Evolutionary conservation across 768 basidiomycete species (phyloP), one percentile per base, ranked within the genome.

Genomic region (Termitomyces sp.): DNA sequence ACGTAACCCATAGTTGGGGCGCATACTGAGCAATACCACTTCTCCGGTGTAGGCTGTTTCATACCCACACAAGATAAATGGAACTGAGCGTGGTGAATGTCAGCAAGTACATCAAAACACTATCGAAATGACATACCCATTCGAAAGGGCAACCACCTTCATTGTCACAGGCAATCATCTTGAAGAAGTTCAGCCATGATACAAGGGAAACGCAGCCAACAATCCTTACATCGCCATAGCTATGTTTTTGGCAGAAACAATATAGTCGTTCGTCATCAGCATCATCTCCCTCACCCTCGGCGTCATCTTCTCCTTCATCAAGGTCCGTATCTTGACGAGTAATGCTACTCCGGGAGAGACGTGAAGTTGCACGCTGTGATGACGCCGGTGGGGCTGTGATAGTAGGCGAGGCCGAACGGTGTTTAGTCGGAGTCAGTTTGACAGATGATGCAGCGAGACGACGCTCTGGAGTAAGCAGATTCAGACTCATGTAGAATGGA

Each of bases 81-180:
- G 71, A 85, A 87, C 85, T 84, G 60, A 37, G 45, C 51, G 9
- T 28, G 22, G 26, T 9, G 29, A 39, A 46, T n/a, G n/a, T 51
- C 50, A 45, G 8, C 22, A 7, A 56, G 31, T 34, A 8, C 20
- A 29, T 26, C 13, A 44, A 7, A 26, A 54, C 44, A 12, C 46
- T 5, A 61, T 22, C n/a, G 53, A 28, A 47, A 47, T 20, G 15
- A 70, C 81, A 59, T 57, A 86, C 86, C 86, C 86, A 88, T 84
- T 88, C 84, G 66, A 80, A 84, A 4, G 78, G 80, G 71, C 86
- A 88, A 18, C 74, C 72, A n/a, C 72, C 73, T 61, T 84, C 80
- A 63, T 85, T 84, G 66, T 88, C 87, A 64, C 87, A 88, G 5
- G 82, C 86, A 65, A 88, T 85, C 87, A 88, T 88, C 82, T 81